Conservation (phyloP, 1,284 basidiomycete species). For the Malassezia yamatoensis region DNA sequence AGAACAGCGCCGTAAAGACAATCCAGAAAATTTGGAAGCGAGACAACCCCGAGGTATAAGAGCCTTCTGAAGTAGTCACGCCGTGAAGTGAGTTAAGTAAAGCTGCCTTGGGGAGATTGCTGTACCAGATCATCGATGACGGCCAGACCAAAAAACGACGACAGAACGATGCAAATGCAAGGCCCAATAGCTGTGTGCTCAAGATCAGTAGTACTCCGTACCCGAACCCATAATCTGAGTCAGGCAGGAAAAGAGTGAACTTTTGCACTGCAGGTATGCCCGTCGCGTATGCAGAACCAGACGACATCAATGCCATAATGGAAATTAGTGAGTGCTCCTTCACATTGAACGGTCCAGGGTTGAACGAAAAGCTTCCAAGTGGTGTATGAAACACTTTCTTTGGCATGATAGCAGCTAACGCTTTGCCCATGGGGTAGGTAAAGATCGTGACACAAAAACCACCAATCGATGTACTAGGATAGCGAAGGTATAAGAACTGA, state of each 20-base stretch:
- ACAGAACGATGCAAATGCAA: conserved; percentile 35
- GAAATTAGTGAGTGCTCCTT: conserved; percentile 86
- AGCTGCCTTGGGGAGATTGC: conserved; percentile 31
- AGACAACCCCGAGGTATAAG: conserved; percentile 50
- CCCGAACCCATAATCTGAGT: not conserved
- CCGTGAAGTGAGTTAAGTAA: conserved; percentile 36
- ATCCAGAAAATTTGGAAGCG: conserved; percentile 31
- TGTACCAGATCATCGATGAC: conserved; percentile 40
- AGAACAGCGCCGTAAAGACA: conserved; percentile 53
- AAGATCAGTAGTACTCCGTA: conserved; percentile 49
- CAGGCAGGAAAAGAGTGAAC: not conserved
- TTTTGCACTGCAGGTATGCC: conserved; percentile 52
- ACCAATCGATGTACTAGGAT: conserved; percentile 31
- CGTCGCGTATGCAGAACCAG: conserved; percentile 58
- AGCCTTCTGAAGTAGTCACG: conserved; percentile 20
- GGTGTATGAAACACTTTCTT: conserved; percentile 64
- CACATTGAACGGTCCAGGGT: conserved; percentile 96
- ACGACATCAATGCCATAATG: conserved; percentile 83
- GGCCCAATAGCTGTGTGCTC: conserved; percentile 50
- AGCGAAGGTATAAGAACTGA: conserved; percentile 32
- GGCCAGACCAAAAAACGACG: conserved; percentile 38
- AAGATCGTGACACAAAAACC: conserved; percentile 51
- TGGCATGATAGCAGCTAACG: conserved; percentile 69
- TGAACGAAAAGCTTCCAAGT: conserved; percentile 60
- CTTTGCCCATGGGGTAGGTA: conserved; percentile 78